Percentiles rank a stretch among this genome's conserved stretches.
phyloP scores from a whole-genome alignment of 768 basidiomycete genomes.

The Botryobasidium botryosum region DNA sequence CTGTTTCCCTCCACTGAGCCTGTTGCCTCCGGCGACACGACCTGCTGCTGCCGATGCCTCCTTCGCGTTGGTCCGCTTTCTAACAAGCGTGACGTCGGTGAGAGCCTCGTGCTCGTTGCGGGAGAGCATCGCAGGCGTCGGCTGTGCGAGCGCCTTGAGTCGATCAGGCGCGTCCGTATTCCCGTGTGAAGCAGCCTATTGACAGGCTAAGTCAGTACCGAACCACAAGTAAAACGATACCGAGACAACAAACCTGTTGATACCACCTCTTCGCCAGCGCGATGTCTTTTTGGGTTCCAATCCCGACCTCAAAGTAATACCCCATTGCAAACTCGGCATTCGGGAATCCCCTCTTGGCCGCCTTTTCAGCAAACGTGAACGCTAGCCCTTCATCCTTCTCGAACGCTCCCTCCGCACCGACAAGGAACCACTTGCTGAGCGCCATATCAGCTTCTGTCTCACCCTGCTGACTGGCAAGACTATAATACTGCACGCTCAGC shows the following conservation, averaged over 20 bases:
- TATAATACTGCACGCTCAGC: conserved; percentile 81
- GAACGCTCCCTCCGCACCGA: conserved; percentile 55
- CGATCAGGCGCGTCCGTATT: conserved; percentile 69
- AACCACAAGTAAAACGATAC: conserved; percentile 1
- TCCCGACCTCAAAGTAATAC: conserved; percentile 86
- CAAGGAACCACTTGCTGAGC: conserved; percentile 91
- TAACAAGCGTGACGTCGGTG: conserved; percentile 63
- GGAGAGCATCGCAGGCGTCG: conserved; percentile 47
- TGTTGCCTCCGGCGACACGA: conserved; percentile 1
- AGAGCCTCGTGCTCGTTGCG: conserved; percentile 65
- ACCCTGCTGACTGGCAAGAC: conserved; percentile 63
- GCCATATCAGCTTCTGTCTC: conserved; percentile 95
- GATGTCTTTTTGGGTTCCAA: conserved; percentile 39
- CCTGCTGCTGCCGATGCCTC: conserved; percentile 17
- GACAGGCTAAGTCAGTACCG: not conserved
- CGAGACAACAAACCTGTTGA: conserved; percentile 27
- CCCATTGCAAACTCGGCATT: conserved; percentile 92
- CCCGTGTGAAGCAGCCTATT: conserved; percentile 54
- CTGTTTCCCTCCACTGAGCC: conserved; percentile 2
- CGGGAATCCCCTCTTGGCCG: conserved; percentile 42
- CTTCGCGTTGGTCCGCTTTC: conserved; percentile 57
- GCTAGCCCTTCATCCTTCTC: conserved; percentile 81
- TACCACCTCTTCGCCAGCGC: conserved; percentile 65
- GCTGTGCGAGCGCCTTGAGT: conserved; percentile 45
- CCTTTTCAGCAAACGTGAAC: conserved; percentile 76